phyloP scores from a whole-genome alignment of 1,284 basidiomycete species.

The Microstroma glucosiphilum region DNA sequence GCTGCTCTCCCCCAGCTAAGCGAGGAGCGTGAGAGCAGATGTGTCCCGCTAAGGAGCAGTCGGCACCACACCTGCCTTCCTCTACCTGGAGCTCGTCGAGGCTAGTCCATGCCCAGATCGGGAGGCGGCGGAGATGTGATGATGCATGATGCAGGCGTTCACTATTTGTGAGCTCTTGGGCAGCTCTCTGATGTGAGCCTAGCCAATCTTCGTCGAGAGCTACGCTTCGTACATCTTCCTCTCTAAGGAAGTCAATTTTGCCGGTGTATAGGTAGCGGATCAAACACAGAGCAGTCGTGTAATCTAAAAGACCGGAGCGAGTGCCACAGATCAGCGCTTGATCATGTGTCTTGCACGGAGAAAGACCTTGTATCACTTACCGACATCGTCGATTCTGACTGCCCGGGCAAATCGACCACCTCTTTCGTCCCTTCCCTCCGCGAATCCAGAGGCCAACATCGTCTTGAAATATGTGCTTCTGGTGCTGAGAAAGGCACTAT shows the following conservation, averaged over 20 bases:
- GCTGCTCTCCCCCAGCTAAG: background rate
- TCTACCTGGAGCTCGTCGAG: background rate
- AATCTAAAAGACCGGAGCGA: slow-evolving; percentile 52
- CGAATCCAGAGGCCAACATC: slow-evolving; percentile 65
- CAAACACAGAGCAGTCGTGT: slow-evolving; percentile 74
- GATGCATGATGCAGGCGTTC: slow-evolving; percentile 17
- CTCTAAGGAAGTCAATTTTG: slow-evolving; percentile 48
- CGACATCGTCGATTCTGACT: slow-evolving; percentile 70
- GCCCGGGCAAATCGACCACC: slow-evolving; percentile 51
- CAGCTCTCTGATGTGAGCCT: background rate
- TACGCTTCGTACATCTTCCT: slow-evolving; percentile 39
- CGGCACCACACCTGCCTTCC: background rate
- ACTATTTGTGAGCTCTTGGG: background rate
- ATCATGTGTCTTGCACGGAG: background rate
- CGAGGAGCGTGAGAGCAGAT: background rate
- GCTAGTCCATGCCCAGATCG: background rate
- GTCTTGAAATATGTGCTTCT: slow-evolving; percentile 74
- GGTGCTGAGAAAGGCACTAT: slow-evolving; percentile 66
- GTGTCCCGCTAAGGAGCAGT: background rate
- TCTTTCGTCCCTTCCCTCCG: slow-evolving; percentile 23
- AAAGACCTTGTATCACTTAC: background rate
- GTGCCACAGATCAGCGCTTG: background rate
- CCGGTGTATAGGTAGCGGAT: slow-evolving; percentile 74
- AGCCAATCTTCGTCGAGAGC: slow-evolving; percentile 38
- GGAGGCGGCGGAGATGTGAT: background rate